These are phyloP conservation scores for Berberis vulgaris DNA, from an alignment of 164 flowering plant genomes.

Conservation along the genomic window DNA sequence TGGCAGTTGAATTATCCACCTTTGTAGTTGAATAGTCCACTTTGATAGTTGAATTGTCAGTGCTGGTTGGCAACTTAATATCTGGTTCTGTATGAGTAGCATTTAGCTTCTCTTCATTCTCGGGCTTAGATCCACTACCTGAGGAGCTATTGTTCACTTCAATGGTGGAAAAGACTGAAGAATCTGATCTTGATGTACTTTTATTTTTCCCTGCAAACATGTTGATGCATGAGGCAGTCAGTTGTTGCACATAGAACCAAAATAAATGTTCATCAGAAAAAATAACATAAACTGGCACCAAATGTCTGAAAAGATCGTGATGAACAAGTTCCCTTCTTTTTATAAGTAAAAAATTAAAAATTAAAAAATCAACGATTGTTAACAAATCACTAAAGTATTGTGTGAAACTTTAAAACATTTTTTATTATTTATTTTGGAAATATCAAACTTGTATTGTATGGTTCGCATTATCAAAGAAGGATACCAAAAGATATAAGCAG, in stretches of 20 bases:
- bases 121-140: conserved; percentile 27
- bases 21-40: conserved; percentile 17
- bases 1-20: conserved; percentile 24
- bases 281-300: no score
- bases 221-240: neutral
- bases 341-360: no score
- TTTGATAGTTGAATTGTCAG: conserved; percentile 28
- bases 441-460: no score
- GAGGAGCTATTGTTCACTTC: conserved; percentile 15
- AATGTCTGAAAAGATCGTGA: no score
- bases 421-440: no score
- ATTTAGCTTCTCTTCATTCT: conserved; percentile 25
- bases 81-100: conserved; percentile 23
- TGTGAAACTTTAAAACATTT: no score
- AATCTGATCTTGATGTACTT: conserved; percentile 21
- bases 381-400: no score
- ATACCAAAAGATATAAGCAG: no score
- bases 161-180: conserved; percentile 16
- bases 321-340: no score
- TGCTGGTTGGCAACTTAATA: conserved; percentile 34
- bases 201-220: conserved; percentile 30
- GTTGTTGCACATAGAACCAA: neutral
- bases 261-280: no score
- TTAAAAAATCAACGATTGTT: no score
- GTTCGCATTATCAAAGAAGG: no score